phyloP scores from a whole-genome alignment of 768 basidiomycete species.

The Coprinopsis sp. region DNA sequence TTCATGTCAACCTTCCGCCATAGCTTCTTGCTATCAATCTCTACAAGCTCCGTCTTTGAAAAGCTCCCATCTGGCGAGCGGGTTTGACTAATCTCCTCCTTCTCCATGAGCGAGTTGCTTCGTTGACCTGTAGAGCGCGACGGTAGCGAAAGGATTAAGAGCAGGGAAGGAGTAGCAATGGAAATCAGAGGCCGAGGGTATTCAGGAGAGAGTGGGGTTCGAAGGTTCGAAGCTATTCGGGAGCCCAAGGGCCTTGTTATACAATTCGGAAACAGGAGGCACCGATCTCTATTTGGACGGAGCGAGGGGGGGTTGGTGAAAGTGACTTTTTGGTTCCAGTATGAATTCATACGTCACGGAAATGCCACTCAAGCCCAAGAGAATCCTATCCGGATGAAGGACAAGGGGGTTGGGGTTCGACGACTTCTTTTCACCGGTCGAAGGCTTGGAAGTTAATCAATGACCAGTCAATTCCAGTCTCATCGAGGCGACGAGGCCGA shows the following conservation, averaged over 20 bases:
- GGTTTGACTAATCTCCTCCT: neutral
- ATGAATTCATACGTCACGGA: slow-evolving; percentile 5
- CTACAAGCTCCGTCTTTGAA: slow-evolving; percentile 1
- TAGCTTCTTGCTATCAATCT: slow-evolving; percentile 35
- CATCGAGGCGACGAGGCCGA: neutral
- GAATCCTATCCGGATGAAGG: neutral
- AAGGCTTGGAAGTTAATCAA: slow-evolving; percentile 3
- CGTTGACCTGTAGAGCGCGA: too few relatives aligned
- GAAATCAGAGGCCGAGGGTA: neutral
- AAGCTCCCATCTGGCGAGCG: neutral
- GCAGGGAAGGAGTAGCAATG: neutral
- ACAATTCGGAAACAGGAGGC: neutral
- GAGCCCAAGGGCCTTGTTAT: neutral
- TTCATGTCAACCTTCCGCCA: slow-evolving; percentile 57
- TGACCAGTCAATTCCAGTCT: neutral
- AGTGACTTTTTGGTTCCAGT: neutral
- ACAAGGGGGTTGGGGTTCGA: neutral
- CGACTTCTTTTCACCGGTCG: neutral
- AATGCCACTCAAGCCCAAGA: neutral
- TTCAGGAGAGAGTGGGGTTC: neutral
- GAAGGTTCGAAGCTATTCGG: slow-evolving; percentile 1
- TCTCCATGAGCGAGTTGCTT: too few relatives aligned
- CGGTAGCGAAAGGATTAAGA: too few relatives aligned
- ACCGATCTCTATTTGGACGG: too few relatives aligned
- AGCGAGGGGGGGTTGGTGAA: too few relatives aligned